Conservation (phyloP, 495 filamentous ascomycete genomes). For the Parathielavia hyrcaniae region DNA sequence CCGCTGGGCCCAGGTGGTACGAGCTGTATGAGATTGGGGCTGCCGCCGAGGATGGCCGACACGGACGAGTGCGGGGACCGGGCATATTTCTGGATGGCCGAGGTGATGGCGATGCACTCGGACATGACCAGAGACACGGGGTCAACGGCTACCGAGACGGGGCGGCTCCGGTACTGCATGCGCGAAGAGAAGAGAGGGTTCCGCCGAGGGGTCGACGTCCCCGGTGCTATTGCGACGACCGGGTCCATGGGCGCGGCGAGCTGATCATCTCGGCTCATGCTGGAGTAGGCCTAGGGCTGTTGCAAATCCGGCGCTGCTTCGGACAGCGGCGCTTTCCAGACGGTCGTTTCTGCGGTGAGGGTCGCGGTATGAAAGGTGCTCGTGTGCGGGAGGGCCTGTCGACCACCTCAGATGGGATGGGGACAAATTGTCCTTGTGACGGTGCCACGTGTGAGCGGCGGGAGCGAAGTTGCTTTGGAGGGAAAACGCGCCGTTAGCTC, state of each 20-base stretch:
- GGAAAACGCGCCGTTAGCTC: not conserved
- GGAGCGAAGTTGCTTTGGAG: not conserved
- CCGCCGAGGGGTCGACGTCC: slow-evolving; percentile 20
- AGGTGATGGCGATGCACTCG: slow-evolving; percentile 98
- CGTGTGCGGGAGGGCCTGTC: not conserved
- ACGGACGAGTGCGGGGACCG: slow-evolving; percentile 96
- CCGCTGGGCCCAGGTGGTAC: slow-evolving; percentile 37
- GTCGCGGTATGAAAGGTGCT: not conserved
- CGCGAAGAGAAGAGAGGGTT: slow-evolving; percentile 28
- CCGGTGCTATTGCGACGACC: slow-evolving; percentile 24
- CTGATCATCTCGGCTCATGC: slow-evolving; percentile 44
- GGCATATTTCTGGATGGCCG: slow-evolving; percentile 95
- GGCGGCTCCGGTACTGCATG: slow-evolving; percentile 46
- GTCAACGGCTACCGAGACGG: slow-evolving; percentile 75
- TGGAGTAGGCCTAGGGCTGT: slow-evolving; percentile 20
- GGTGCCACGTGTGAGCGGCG: not conserved
- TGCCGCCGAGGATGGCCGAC: slow-evolving; percentile 86
- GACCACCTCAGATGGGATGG: not conserved
- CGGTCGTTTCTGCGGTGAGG: not conserved
- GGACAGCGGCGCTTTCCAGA: not conserved
- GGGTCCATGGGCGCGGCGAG: slow-evolving; percentile 34
- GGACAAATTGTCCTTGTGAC: slow-evolving; percentile 20
- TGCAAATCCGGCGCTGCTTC: not conserved
- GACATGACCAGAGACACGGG: slow-evolving; percentile 93
- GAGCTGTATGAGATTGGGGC: slow-evolving; percentile 49